These are phyloP conservation scores for Acorus gramineus DNA, from an alignment of 106 monocot species.

Conservation along the genomic window DNA sequence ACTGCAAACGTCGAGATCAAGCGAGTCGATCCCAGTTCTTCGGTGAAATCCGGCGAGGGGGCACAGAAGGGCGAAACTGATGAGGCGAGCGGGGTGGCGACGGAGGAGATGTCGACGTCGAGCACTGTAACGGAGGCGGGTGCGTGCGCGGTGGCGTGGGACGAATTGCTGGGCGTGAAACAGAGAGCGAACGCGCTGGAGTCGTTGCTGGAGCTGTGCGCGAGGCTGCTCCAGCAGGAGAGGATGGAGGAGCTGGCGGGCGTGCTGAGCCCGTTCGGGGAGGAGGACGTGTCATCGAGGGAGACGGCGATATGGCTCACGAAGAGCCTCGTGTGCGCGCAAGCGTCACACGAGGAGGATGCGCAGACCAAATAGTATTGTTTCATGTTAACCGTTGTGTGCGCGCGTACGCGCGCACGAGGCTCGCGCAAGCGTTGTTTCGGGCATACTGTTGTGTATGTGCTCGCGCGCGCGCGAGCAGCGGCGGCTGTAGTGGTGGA, in stretches of 20 bases:
- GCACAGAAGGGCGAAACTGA: too few species aligned
- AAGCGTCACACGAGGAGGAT: too few species aligned
- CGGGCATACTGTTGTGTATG: too few species aligned
- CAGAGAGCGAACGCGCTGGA: conserved; percentile 79
- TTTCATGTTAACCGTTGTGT: too few species aligned
- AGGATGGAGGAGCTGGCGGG: conserved; percentile 81
- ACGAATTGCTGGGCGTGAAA: conserved; percentile 34
- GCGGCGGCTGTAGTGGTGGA: too few species aligned
- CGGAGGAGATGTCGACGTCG: too few species aligned
- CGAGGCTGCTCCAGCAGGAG: conserved; percentile 62
- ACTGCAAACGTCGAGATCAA: conserved; percentile 14
- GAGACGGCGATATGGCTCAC: conserved; percentile 95
- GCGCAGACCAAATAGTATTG: too few species aligned
- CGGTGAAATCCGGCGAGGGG: neutral
- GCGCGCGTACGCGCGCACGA: too few species aligned
- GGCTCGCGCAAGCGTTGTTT: too few species aligned
- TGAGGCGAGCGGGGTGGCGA: too few species aligned
- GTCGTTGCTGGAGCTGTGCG: conserved; percentile 73
- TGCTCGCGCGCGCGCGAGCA: too few species aligned
- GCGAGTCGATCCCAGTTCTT: conserved; percentile 10
- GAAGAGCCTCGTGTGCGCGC: conserved; percentile 49
- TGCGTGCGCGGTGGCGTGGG: conserved; percentile 19
- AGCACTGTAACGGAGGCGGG: too few species aligned
- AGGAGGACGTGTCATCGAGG: conserved; percentile 63
- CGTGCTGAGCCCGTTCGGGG: conserved; percentile 76